A percentile compares a stretch with the other conserved stretches of the same genome.
Evolutionary conservation across 1,284 basidiomycete genomes (phyloP).

Genomic region (Puccinia sorghi): DNA sequence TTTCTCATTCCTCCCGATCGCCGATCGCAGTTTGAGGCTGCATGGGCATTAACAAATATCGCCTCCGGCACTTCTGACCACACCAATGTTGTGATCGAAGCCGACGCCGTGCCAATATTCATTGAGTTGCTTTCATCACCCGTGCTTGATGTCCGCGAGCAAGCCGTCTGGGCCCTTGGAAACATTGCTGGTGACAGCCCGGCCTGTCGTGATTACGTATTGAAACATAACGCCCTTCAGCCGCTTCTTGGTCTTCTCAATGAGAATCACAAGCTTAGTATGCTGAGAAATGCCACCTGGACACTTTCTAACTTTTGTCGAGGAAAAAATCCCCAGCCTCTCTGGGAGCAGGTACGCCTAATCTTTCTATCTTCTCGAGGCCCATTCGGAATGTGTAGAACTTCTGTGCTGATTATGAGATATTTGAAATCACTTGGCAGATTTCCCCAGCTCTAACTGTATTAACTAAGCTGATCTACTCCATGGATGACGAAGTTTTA

Average conservation of each 20-base stretch:
- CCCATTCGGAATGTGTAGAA: not conserved
- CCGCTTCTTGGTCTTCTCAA: slow-evolving; percentile 62
- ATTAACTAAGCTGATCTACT: slow-evolving; percentile 97
- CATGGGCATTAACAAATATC: slow-evolving; percentile 99
- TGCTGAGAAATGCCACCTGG: slow-evolving; percentile 97
- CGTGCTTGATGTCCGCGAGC: slow-evolving; percentile 88
- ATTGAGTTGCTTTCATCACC: slow-evolving; percentile 76
- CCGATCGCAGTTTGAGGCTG: slow-evolving; percentile 82
- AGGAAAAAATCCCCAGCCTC: slow-evolving; percentile 85
- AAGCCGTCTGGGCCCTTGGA: slow-evolving; percentile 94
- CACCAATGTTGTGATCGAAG: slow-evolving; percentile 94
- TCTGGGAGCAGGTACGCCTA: slow-evolving; percentile 27
- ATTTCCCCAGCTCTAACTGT: slow-evolving; percentile 95
- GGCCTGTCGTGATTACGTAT: slow-evolving; percentile 82
- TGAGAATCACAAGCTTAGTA: slow-evolving; percentile 84
- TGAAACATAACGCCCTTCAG: slow-evolving; percentile 63
- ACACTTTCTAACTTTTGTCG: slow-evolving; percentile 97
- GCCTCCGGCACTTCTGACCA: slow-evolving; percentile 98
- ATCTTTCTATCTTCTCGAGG: not conserved
- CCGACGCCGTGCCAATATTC: slow-evolving; percentile 94
- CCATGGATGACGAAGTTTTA: slow-evolving; percentile 96
- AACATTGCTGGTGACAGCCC: slow-evolving; percentile 97
- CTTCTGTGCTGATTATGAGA: not conserved
- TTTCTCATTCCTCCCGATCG: too few species aligned
- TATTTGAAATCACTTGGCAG: slow-evolving; percentile 60